Evolutionary conservation across 345 rosid genomes (phyloP).

Genomic region (Punica granatum): DNA sequence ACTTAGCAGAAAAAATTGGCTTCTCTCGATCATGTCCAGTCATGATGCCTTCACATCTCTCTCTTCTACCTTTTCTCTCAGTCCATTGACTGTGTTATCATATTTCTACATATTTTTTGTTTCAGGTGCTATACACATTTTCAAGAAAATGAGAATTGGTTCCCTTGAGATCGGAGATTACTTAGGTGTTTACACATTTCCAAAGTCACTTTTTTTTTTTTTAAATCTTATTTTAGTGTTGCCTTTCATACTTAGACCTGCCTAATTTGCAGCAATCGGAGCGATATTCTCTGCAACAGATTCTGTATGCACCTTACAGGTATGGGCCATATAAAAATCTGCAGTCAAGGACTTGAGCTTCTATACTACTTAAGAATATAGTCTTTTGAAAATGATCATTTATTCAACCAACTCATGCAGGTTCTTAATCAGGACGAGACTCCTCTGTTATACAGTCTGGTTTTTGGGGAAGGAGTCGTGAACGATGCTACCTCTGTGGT

Average conservation of each 20-base stretch:
- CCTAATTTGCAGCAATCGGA: constrained; percentile 33
- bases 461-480: constrained; percentile 47
- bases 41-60: not conserved
- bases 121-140: constrained; percentile 35
- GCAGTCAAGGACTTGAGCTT: not conserved
- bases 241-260: not conserved
- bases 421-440: constrained; percentile 49
- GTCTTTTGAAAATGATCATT: not conserved
- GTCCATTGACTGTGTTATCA: not conserved
- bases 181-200: constrained; percentile 22
- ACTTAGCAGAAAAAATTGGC: not conserved
- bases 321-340: not conserved
- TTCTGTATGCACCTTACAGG: constrained; percentile 52
- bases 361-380: not conserved
- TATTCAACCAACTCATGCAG: constrained; percentile 10
- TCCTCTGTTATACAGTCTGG: constrained; percentile 36
- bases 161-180: constrained; percentile 34
- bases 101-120: not conserved
- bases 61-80: not conserved
- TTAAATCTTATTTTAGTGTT: not conserved
- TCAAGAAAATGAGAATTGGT: constrained; percentile 32
- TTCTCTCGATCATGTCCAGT: not conserved
- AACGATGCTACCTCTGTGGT: constrained; percentile 50
- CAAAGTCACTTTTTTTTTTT: not conserved
- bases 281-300: constrained; percentile 50